Percentiles rank a stretch among this genome's conserved stretches.
Conservation (phyloP, 495 filamentous ascomycete genomes). For the Acidomyces sp. region DNA sequence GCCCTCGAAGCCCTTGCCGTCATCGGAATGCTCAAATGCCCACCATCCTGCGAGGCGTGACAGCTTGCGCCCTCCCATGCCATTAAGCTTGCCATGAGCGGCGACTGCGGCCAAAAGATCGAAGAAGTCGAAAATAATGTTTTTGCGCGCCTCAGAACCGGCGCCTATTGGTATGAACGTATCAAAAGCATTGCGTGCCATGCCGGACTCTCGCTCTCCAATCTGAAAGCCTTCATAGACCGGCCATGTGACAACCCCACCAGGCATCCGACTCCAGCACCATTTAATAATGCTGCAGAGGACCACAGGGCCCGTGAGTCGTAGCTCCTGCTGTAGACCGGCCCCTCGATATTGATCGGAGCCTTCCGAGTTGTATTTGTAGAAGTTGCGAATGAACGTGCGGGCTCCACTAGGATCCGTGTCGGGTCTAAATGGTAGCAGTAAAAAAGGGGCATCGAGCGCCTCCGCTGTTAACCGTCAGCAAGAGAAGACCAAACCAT, state of each 20-base stretch:
- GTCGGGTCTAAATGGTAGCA: constrained; percentile 89
- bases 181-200: constrained; percentile 84
- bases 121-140: constrained; percentile 94
- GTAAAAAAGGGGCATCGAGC: constrained; percentile 79
- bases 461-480: constrained; percentile 35
- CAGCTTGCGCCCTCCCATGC: constrained; percentile 82
- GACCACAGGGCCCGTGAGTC: constrained; percentile 89
- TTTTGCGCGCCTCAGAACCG: constrained; percentile 71
- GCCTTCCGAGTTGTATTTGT: constrained; percentile 40
- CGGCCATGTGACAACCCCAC: constrained; percentile 92
- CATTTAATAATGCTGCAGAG: constrained; percentile 91
- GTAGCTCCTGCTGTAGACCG: constrained; percentile 67
- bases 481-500: constrained; percentile 9
- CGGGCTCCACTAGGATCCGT: constrained; percentile 83
- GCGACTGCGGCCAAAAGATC: constrained; percentile 75
- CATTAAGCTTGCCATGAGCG: constrained; percentile 82
- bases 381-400: constrained; percentile 88
- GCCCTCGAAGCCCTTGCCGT: constrained; percentile 84
- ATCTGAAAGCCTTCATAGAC: constrained; percentile 92
- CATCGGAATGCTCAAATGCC: constrained; percentile 86
- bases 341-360: constrained; percentile 40
- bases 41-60: constrained; percentile 96
- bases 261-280: constrained; percentile 91
- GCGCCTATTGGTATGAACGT: constrained; percentile 94
- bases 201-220: constrained; percentile 85